Evolutionary conservation across 2,329 filamentous ascomycete genomes (phyloP).

Genomic region (Colletotrichum tabaci): DNA sequence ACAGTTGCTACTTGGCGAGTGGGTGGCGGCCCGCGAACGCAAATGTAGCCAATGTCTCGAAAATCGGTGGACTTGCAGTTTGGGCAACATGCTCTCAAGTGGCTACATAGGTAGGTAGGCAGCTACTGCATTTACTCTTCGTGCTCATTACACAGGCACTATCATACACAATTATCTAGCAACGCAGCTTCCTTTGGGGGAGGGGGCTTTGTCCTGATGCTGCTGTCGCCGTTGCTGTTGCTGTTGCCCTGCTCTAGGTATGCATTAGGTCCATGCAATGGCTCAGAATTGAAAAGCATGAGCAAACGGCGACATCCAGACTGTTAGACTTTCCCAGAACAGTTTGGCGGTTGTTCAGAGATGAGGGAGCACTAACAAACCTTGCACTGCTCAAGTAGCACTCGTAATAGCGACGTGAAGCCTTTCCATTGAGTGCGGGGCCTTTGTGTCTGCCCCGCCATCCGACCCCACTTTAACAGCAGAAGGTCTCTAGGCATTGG

Average conservation of each 20-base stretch:
- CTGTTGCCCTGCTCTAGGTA: no score
- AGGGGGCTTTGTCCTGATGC: no score
- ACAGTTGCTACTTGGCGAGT: not conserved
- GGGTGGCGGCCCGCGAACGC: not conserved
- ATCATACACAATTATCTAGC: no score
- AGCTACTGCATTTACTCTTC: no score
- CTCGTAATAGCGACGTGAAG: not conserved
- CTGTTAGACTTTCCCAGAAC: conserved; percentile 29
- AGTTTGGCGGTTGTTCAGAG: not conserved
- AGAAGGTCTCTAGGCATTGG: conserved; percentile 19
- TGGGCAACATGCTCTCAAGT: not conserved
- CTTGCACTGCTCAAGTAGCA: no score
- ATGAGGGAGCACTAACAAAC: not conserved
- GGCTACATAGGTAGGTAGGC: not conserved
- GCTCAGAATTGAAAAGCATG: not conserved
- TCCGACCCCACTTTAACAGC: conserved; percentile 14
- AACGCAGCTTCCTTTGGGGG: no score
- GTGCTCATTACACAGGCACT: no score
- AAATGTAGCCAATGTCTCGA: not conserved
- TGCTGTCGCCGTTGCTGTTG: no score
- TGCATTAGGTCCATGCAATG: no score
- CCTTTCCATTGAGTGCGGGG: not conserved
- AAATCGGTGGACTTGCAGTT: no score
- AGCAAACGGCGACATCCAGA: not conserved
- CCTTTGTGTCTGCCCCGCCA: conserved; percentile 32